A percentile compares a stretch with the other conserved stretches of the same genome.
Evolutionary conservation across 176 grass and related monocot genomes (phyloP).

Genomic region (Poa annua): DNA sequence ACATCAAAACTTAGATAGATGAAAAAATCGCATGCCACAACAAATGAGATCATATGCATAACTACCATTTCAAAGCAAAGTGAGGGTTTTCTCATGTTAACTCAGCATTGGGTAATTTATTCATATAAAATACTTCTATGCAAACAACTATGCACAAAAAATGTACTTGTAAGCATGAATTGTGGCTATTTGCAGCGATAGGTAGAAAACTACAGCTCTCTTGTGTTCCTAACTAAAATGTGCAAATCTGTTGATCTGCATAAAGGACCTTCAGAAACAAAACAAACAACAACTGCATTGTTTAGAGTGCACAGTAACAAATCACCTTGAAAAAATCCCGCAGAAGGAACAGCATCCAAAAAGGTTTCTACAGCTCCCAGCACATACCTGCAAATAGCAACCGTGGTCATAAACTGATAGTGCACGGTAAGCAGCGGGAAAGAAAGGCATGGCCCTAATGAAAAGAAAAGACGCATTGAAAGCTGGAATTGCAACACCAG

Average conservation of each 20-base stretch:
- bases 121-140: neutral
- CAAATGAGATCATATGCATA: neutral
- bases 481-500: neutral
- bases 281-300: neutral
- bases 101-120: slow-evolving; percentile 15
- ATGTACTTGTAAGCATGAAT: slow-evolving; percentile 1
- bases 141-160: neutral
- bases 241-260: slow-evolving; percentile 2
- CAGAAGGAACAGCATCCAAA: slow-evolving; percentile 85
- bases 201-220: neutral
- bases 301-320: neutral
- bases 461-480: slow-evolving; percentile 3
- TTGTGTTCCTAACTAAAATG: neutral
- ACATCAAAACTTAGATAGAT: neutral
- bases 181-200: neutral
- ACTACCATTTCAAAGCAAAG: neutral
- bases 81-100: neutral
- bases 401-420: slow-evolving; percentile 6
- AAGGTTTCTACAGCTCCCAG: slow-evolving; percentile 98
- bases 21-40: neutral
- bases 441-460: neutral
- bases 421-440: neutral
- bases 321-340: slow-evolving; percentile 88
- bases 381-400: slow-evolving; percentile 72
- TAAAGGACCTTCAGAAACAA: neutral